Evolutionary conservation across 805 yeast species (phyloP).

Genomic region (Candida taoyuanica): DNA sequence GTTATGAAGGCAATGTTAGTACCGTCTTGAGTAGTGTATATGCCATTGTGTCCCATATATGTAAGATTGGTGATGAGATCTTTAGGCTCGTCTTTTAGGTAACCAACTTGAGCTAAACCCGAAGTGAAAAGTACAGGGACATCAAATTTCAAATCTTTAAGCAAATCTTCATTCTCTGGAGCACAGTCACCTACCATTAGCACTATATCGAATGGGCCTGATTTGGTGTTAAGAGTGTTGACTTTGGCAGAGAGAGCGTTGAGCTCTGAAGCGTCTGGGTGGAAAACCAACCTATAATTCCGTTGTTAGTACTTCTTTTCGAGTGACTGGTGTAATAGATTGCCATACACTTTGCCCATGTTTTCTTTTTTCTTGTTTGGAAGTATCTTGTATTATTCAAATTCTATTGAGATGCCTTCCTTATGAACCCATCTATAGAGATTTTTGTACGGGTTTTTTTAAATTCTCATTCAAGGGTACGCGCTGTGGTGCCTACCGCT

Average conservation of each 20-base stretch:
- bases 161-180: not conserved
- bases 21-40: conserved; percentile 39
- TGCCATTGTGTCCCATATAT: conserved; percentile 29
- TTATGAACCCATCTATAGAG: too few species aligned
- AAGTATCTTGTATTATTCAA: too few species aligned
- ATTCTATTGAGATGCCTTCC: too few species aligned
- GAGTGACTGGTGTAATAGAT: too few species aligned
- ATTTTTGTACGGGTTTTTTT: too few species aligned
- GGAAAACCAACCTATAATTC: conserved; percentile 16
- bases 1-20: conserved; percentile 43
- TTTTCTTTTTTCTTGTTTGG: not conserved
- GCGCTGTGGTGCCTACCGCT: too few species aligned
- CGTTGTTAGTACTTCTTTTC: conserved; percentile 3
- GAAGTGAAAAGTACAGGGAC: conserved; percentile 23
- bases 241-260: conserved; percentile 39
- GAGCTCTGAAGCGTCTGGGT: conserved; percentile 20
- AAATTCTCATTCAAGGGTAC: too few species aligned
- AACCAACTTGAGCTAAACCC: conserved; percentile 15
- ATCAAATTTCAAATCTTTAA: conserved; percentile 5
- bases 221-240: conserved; percentile 46
- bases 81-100: conserved; percentile 4
- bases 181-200: conserved; percentile 47
- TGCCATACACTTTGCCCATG: conserved; percentile 21
- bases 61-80: conserved; percentile 7
- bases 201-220: conserved; percentile 62